These are phyloP conservation scores for Diaporthe sp. DNA, from an alignment of 2,329 filamentous ascomycete genomes.

Conservation along the genomic window DNA sequence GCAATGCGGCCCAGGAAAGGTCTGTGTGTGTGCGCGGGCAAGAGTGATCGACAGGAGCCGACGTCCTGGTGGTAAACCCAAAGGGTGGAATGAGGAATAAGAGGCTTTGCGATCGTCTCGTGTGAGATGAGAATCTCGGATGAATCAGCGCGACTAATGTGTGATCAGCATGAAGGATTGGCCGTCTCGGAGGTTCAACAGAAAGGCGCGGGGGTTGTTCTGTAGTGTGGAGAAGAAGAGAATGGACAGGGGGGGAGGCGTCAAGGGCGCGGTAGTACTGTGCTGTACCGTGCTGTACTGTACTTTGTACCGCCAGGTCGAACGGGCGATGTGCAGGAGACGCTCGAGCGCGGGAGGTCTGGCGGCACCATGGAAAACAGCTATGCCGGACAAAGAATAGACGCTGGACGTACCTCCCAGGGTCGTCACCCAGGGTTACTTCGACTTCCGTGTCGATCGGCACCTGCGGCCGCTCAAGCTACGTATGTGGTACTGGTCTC, in stretches of 20 bases:
- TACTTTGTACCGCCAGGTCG: slow-evolving; percentile 26
- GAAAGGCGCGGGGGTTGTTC: slow-evolving; percentile 32
- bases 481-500: slow-evolving; percentile 28
- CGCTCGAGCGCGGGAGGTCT: slow-evolving; percentile 16
- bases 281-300: slow-evolving; percentile 12
- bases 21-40: slow-evolving; percentile 29
- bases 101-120: slow-evolving; percentile 37
- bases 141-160: slow-evolving; percentile 42
- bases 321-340: slow-evolving; percentile 3
- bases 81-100: slow-evolving; percentile 32
- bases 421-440: slow-evolving; percentile 34
- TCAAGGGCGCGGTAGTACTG: slow-evolving; percentile 31
- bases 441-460: slow-evolving; percentile 39
- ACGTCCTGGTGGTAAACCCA: slow-evolving; percentile 28
- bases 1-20: slow-evolving; percentile 29
- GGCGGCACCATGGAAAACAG: slow-evolving; percentile 21
- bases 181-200: slow-evolving; percentile 34
- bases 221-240: slow-evolving; percentile 35
- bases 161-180: slow-evolving; percentile 40
- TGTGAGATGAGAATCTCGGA: slow-evolving; percentile 40
- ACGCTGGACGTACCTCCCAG: slow-evolving; percentile 34
- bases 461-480: slow-evolving; percentile 39
- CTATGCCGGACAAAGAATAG: slow-evolving; percentile 35
- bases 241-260: slow-evolving; percentile 28
- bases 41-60: slow-evolving; percentile 33